Base-by-base conservation (phyloP, 2,329 filamentous ascomycete genomes). In the Mariannaea sp. region DNA sequence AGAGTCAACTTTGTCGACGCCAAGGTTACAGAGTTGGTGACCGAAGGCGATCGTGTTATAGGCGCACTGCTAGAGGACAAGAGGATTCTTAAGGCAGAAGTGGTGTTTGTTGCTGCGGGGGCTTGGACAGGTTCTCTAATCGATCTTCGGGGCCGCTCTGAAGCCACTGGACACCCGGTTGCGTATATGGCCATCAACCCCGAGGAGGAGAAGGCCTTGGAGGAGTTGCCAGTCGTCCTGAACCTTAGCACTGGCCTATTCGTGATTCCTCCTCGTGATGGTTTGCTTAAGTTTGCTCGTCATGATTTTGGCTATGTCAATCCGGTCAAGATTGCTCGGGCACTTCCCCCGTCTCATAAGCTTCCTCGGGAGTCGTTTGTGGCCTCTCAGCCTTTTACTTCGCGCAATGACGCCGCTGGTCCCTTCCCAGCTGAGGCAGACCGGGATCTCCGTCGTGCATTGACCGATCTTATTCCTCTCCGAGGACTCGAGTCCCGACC, bases 61-160 rank as follows among this genome's bases (percentile, higher is more conserved):
- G 89, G 89, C 27, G 88, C 70, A 13, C 66, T 66, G 58, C 43
- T 73, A 39, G 59, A 59, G n/a, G 65, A 70, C 41, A 66, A 67
- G 6, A 56, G 46, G 77, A 17, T 77, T 6, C 56, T 74, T 6
- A 74, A 72, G 4, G 89, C 88, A 2, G 88, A 90, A 53, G 78
- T 96, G 7, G 86, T 89, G 27, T 78, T 97, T 49, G 79, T 96
- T 2, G 92, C 93, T 0, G 86, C 92, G 0, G 93, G 93, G 13
- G 92, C 93, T 4, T 97, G 93, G 92, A 90, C 89, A 2, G 83
- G 86, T 2, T 80, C 82, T 1, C 79, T 97, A 17, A 75, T 97
- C 50, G 89, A 96, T 70, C 77, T 97, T 1, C 79, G 86, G 40
- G 90, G 90, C 20, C 83, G 89, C 38, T 86, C 86, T 32, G 82